Evolutionary conservation across 169 alveolate genomes (phyloP).

Genomic region (Cryptosporidium sp.): DNA sequence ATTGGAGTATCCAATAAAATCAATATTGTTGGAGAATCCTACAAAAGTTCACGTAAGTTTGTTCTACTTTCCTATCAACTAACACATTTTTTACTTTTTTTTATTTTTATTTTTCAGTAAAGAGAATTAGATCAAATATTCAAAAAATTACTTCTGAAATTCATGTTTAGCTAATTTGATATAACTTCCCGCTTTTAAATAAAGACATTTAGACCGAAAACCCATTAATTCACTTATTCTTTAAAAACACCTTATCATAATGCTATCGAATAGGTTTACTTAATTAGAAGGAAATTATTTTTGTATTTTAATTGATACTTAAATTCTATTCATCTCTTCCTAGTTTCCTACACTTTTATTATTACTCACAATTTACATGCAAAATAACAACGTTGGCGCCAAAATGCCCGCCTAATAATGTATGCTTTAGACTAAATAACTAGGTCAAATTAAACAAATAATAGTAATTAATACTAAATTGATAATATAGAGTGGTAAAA

Average conservation of each 20-base stretch:
- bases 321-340: not conserved
- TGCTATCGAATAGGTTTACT: not conserved
- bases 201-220: not conserved
- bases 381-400: not conserved
- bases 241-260: not conserved
- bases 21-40: slow-evolving; percentile 18
- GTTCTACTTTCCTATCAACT: not conserved
- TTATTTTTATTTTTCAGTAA: not conserved
- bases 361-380: slow-evolving; percentile 7
- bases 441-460: not conserved
- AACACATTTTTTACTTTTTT: not conserved
- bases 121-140: slow-evolving; percentile 38
- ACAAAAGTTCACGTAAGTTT: slow-evolving; percentile 73
- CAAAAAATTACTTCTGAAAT: not conserved
- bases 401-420: slow-evolving; percentile 16
- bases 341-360: not conserved
- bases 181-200: not conserved
- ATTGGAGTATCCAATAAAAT: slow-evolving; percentile 65
- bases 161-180: not conserved
- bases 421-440: slow-evolving; percentile 4
- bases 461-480: not conserved
- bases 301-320: no score
- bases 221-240: not conserved
- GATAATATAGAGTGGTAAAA: not conserved
- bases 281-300: no score